Base-by-base conservation (phyloP, 495 filamentous ascomycete species). In the Rhypophila decipiens region DNA sequence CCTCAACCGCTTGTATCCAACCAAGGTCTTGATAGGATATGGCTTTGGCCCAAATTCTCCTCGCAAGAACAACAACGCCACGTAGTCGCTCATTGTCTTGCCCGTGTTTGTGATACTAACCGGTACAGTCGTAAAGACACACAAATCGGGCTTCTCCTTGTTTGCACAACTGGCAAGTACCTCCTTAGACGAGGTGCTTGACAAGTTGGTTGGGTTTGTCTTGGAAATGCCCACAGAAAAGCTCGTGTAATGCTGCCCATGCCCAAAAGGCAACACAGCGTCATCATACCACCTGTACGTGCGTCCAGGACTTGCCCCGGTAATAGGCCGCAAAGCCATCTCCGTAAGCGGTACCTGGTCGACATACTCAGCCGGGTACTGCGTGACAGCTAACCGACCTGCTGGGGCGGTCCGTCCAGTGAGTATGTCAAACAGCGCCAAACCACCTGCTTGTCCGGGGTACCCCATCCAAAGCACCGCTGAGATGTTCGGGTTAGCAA, bases 351-450 rank as follows among this genome's bases (percentile, higher is more conserved):
- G 57, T 8, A 68, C 60, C 18, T 59, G 53, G 13, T 59, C 47
- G 27, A 65, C 65, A 52, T 70, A 76, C 42, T 59, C 61, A 2
- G 57, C 50, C 2, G 71, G 71, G 41, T 76, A 76, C 51, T 69
- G 61, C 10, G 78, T 84, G 31, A 83, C 80, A 2, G 82, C 80
- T 1, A 85, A 65, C 24, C 82, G 76, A 15, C 76, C 83, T 10
- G 76, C 79, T 0, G 79, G 80, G 15, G 73, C 69, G 9, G 60
- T 64, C 3, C 53, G 58, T 3, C 79, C 80, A 21, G 70, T 76
- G 21, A 84, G 17, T 2, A 82, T 57, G 36, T 78, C 65, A 8
- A 75, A 63, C 5, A 82, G 55, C 0, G 72, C 71, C 24, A 72
- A 69, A 10, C 79, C 79, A 31, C 71, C 71, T 41, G 80, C 73